A percentile compares a stretch with the other conserved stretches of the same genome.
Evolutionary conservation across 495 filamentous ascomycete genomes (phyloP).

Genomic region (Coniosporium apollinis): DNA sequence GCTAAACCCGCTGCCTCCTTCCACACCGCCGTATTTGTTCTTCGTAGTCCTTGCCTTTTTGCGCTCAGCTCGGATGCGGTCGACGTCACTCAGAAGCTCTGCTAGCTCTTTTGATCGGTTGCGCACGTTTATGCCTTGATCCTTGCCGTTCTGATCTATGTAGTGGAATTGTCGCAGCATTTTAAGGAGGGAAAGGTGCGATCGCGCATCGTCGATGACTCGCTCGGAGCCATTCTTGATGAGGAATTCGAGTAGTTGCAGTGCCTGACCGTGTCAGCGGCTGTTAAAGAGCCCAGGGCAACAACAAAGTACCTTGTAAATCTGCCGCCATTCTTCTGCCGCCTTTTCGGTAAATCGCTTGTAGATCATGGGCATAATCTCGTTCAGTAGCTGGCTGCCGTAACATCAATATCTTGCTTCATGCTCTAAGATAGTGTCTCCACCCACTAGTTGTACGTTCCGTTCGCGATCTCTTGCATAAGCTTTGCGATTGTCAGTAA

Average conservation of each 20-base stretch:
- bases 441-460: slow-evolving; percentile 95
- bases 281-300: too few species aligned
- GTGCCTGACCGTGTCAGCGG: slow-evolving; percentile 32
- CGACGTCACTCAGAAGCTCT: slow-evolving; percentile 85
- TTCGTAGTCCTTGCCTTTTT: slow-evolving; percentile 85
- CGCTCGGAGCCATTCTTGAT: slow-evolving; percentile 97
- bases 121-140: slow-evolving; percentile 94
- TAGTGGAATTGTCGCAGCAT: slow-evolving; percentile 98
- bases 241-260: slow-evolving; percentile 92
- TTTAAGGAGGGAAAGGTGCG: slow-evolving; percentile 84
- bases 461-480: slow-evolving; percentile 95
- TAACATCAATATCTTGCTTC: slow-evolving; percentile 6
- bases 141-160: slow-evolving; percentile 92
- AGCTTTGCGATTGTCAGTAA: too few species aligned
- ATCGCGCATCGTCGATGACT: slow-evolving; percentile 92
- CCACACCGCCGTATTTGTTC: slow-evolving; percentile 87
- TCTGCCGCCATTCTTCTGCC: slow-evolving; percentile 97
- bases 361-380: slow-evolving; percentile 99
- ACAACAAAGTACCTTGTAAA: slow-evolving; percentile 58
- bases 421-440: neutral
- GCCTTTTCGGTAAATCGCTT: slow-evolving; percentile 97
- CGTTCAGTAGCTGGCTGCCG: slow-evolving; percentile 79
- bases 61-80: slow-evolving; percentile 75
- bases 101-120: slow-evolving; percentile 91
- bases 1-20: slow-evolving; percentile 50